Evolutionary conservation across 2,329 filamentous ascomycete genomes (phyloP).

Genomic region (Epichloe coenophiala): DNA sequence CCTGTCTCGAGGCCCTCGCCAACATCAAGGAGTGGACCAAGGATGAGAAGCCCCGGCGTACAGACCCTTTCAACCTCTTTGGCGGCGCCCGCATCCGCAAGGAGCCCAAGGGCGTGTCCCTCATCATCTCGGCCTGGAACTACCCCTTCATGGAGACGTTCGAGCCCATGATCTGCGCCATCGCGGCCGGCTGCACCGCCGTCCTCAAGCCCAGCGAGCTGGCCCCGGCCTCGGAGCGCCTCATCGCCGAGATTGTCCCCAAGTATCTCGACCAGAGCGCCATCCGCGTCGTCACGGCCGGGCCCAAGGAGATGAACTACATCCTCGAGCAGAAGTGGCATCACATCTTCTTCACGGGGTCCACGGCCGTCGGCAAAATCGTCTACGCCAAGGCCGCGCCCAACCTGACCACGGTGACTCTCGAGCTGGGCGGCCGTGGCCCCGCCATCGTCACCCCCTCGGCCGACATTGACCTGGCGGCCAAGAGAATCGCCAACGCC

Average conservation of each 20-base stretch:
- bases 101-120: constrained; percentile 29
- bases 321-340: constrained; percentile 26
- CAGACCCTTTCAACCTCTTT: constrained; percentile 17
- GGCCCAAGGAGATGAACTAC: constrained; percentile 21
- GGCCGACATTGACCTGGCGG: constrained; percentile 28
- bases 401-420: constrained; percentile 27
- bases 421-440: constrained; percentile 32
- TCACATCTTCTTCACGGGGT: constrained; percentile 34
- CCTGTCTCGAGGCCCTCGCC: constrained; percentile 22
- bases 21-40: constrained; percentile 26
- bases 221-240: constrained; percentile 17
- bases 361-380: constrained; percentile 21
- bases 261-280: constrained; percentile 28
- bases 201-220: constrained; percentile 32
- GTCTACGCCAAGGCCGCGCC: constrained; percentile 27
- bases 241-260: constrained; percentile 25
- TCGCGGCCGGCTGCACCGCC: constrained; percentile 27
- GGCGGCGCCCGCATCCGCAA: constrained; percentile 22
- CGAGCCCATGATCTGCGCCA: constrained; percentile 26
- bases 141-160: constrained; percentile 26
- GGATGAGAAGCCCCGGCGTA: constrained; percentile 17
- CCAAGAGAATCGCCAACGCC: constrained; percentile 26
- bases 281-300: constrained; percentile 22
- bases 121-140: constrained; percentile 34
- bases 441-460: constrained; percentile 28